These are phyloP conservation scores for Paracamarosporium sp. DNA, from an alignment of 2,329 filamentous ascomycete genomes.

Conservation along the genomic window DNA sequence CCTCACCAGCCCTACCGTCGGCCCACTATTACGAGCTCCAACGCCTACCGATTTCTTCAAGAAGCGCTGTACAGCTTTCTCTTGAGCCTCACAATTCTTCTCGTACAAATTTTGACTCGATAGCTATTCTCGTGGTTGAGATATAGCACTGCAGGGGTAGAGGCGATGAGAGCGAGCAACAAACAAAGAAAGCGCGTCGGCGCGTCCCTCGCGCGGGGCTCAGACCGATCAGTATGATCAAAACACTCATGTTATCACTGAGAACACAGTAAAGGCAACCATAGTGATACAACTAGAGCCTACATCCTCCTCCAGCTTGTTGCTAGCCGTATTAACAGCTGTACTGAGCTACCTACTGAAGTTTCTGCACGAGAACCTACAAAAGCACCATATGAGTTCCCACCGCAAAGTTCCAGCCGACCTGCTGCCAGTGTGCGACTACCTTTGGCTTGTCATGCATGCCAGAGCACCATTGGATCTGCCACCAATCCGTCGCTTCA, in stretches of 20 bases:
- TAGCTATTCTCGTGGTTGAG: background rate
- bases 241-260: background rate
- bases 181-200: background rate
- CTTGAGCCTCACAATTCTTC: background rate
- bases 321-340: background rate
- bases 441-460: no score
- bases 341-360: background rate
- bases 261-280: background rate
- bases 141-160: background rate
- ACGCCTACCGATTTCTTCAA: background rate
- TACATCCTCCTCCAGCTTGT: background rate
- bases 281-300: background rate
- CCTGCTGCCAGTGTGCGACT: no score
- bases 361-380: no score
- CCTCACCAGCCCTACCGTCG: background rate
- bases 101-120: background rate
- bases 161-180: background rate
- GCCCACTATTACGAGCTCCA: background rate
- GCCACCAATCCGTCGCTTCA: no score
- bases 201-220: no score
- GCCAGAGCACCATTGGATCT: no score
- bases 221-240: no score
- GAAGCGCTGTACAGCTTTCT: background rate
- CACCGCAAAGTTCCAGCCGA: no score
- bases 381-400: no score